Percentiles rank a stretch among this genome's conserved stretches.
phyloP scores from a whole-genome alignment of 73 alveolate genomes.

The Paramecium octaurelia region DNA sequence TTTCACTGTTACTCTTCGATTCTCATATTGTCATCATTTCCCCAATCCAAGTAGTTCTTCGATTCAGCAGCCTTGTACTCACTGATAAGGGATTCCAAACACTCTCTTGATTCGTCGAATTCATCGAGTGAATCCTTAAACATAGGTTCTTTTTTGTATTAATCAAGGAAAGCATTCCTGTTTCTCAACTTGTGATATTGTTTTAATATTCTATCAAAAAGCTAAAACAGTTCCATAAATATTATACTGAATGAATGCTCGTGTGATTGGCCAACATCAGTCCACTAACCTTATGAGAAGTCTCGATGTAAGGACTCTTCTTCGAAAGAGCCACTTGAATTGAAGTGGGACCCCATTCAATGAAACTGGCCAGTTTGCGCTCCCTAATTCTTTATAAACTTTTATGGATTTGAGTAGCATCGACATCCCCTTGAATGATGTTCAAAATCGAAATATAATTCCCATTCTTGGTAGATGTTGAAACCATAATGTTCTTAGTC shows the following conservation, averaged over 20 bases:
- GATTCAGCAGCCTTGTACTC: conserved; percentile 96
- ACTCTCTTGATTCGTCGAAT: conserved; percentile 83
- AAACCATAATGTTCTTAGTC: conserved; percentile 98
- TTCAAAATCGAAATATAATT: conserved; percentile 94
- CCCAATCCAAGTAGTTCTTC: conserved; percentile 91
- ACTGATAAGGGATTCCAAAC: conserved; percentile 77
- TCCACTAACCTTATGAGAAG: conserved; percentile 97
- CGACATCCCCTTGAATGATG: conserved; percentile 99
- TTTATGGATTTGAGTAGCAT: conserved; percentile 99
- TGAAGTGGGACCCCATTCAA: conserved; percentile 99
- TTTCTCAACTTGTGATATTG: conserved; percentile 84
- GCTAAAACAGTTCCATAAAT: conserved; percentile 25
- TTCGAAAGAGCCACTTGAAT: conserved; percentile 97
- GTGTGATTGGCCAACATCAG: conserved; percentile 99
- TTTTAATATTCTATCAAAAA: conserved; percentile 85
- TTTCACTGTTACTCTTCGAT: conserved; percentile 2
- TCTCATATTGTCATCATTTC: conserved; percentile 65
- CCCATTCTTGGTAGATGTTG: conserved; percentile 89
- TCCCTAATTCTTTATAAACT: conserved; percentile 96
- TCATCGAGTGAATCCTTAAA: conserved; percentile 85
- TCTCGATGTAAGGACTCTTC: conserved; percentile 89
- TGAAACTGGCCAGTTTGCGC: conserved; percentile 96
- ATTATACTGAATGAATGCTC: conserved; percentile 71
- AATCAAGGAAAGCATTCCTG: conserved; percentile 94
- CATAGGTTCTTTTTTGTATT: conserved; percentile 82